phyloP scores from a whole-genome alignment of 345 rosid species.

The Nephelium lappaceum region DNA sequence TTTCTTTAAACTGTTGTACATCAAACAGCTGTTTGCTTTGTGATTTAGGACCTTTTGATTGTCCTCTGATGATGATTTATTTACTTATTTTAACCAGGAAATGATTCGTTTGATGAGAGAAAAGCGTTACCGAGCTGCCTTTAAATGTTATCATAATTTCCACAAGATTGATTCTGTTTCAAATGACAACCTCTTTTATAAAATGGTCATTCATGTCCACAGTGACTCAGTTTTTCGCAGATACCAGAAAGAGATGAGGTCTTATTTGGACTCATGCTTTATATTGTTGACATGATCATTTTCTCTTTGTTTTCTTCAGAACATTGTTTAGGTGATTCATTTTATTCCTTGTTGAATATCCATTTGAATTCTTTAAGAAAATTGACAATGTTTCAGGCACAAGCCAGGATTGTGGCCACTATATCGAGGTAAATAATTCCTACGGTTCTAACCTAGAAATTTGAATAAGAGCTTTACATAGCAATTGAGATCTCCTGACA shows the following conservation, averaged over 20 bases:
- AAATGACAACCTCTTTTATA: conserved; percentile 74
- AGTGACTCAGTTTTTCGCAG: conserved; percentile 85
- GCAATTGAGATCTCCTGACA: not conserved
- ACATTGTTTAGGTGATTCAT: not conserved
- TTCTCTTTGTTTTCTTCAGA: conserved; percentile 5
- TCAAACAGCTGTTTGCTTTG: not conserved
- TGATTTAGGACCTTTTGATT: not conserved
- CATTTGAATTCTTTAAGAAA: conserved; percentile 26
- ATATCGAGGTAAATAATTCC: conserved; percentile 76
- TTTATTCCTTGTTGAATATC: not conserved
- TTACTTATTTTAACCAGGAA: conserved; percentile 54
- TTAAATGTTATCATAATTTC: conserved; percentile 89
- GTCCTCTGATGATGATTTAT: not conserved
- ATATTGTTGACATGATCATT: conserved; percentile 14
- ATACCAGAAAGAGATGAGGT: conserved; percentile 98
- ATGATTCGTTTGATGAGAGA: conserved; percentile 84
- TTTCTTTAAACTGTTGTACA: not conserved
- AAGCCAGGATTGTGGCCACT: conserved; percentile 91
- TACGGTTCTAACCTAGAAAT: not conserved
- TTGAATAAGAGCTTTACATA: not conserved
- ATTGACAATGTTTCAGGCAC: conserved; percentile 50
- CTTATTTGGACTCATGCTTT: conserved; percentile 21
- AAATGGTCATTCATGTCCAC: conserved; percentile 90
- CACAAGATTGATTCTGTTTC: conserved; percentile 65
- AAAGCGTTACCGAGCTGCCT: conserved; percentile 75